These are phyloP conservation scores for Lactarius sp. DNA, from an alignment of 768 basidiomycete species.

Conservation along the genomic window DNA sequence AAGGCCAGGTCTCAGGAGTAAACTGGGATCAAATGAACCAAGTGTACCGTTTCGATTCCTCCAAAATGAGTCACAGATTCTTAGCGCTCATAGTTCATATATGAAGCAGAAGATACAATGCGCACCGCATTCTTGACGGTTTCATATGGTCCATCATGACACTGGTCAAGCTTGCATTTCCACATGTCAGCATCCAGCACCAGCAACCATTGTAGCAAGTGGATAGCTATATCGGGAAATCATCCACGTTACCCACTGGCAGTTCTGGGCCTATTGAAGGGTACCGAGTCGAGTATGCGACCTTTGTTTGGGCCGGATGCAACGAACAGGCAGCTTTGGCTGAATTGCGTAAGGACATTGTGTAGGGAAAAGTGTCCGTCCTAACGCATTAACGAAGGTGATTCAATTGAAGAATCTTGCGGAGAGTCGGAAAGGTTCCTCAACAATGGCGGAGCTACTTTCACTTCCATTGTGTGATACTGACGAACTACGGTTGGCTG, in stretches of 20 bases:
- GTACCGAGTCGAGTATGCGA: conserved; percentile 42
- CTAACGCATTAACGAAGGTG: conserved; percentile 36
- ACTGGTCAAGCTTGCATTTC: conserved; percentile 20
- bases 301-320: conserved; percentile 44
- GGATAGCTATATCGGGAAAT: conserved; percentile 22
- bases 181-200: conserved; percentile 26
- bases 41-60: conserved; percentile 14
- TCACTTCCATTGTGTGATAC: conserved; percentile 33
- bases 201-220: conserved; percentile 31
- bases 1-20: not conserved
- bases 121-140: conserved; percentile 27
- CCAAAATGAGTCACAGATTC: not conserved
- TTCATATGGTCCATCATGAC: conserved; percentile 27
- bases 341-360: conserved; percentile 16
- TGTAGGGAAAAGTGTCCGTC: not conserved
- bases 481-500: conserved; percentile 31
- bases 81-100: not conserved
- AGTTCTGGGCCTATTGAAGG: conserved; percentile 27
- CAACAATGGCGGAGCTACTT: conserved; percentile 33
- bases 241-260: not conserved
- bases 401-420: conserved; percentile 34
- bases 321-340: conserved; percentile 36
- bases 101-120: not conserved
- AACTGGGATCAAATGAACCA: not conserved
- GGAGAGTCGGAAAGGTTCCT: conserved; percentile 34